phyloP scores from a whole-genome alignment of 345 rosid genomes.

The Citropsis articulata region DNA sequence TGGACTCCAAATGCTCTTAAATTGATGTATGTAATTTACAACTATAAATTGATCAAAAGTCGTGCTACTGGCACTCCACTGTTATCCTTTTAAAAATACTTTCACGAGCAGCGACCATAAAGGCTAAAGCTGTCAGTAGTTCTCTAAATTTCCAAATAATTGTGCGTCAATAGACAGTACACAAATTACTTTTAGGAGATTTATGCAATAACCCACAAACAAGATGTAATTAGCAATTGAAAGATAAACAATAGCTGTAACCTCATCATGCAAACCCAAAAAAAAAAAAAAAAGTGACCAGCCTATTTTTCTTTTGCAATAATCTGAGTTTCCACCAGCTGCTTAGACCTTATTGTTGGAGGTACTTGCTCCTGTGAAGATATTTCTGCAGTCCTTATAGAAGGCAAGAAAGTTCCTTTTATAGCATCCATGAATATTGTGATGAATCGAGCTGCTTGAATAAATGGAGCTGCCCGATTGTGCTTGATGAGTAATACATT shows the following conservation, averaged over 20 bases:
- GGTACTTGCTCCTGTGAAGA: not conserved
- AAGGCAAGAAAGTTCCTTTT: not conserved
- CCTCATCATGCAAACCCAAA: not conserved
- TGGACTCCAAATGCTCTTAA: no score
- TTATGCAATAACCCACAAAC: not conserved
- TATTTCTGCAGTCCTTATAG: not conserved
- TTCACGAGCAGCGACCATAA: not conserved
- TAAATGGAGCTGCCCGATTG: not conserved
- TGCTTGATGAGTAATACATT: not conserved
- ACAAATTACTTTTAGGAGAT: not conserved
- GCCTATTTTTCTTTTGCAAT: not conserved
- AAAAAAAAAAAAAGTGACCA: not conserved
- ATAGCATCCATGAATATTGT: not conserved
- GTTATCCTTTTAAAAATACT: no score
- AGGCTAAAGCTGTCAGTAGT: not conserved
- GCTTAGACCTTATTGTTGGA: not conserved
- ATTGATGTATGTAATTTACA: no score
- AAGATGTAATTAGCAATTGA: not conserved
- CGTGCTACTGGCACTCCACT: no score
- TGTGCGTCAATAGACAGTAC: no score
- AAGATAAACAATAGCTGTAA: not conserved
- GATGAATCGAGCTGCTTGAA: not conserved
- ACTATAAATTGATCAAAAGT: no score
- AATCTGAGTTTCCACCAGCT: not conserved
- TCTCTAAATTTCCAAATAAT: not conserved